Evolutionary conservation across 805 yeast species (phyloP), one percentile per base, ranked within the genome.

Genomic region (Hanseniaspora hatyaiensis): DNA sequence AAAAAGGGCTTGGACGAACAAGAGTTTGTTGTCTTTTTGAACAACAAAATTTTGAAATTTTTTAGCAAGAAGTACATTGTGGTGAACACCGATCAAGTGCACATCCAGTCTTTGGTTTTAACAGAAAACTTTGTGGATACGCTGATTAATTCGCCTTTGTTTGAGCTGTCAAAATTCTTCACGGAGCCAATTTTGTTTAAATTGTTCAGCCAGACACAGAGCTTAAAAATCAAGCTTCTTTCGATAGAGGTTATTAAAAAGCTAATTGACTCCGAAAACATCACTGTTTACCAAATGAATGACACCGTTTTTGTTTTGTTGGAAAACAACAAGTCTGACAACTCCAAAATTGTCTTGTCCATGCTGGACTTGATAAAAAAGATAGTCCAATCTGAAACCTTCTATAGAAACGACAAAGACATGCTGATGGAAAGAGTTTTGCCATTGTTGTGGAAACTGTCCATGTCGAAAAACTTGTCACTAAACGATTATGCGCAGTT

Each of bases 291-390:
- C 46, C 74, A 82, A 2, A 74, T 87, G 29, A 70, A 71, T 30
- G 96, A 89, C 41, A 84, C 81, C 47, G 67, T 92, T 32, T 63
- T 92, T n/a, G 96, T 96, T 0, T 64, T 89, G 19, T 67, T 89
- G 50, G 73, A 74, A 54, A 74, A 76, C 13, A 74, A 85, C 72
- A 85, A 85, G 60, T 80, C 92, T 23, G 68, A 92, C 52, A 88
- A 83, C 56, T 71, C 82, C 13, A 65, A 76, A 37, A 77, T 84
- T 33, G 70, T 83, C 36, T 59, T 67, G 55, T 22, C 47, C 11
- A 31, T 37, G 9, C 8, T 45, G 32, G 67, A 73, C 22, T 67
- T 77, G 3, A 55, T 78, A 24, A 58, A 57, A 12, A 65, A 77
- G 6, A 72, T 74, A 55, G 57, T 56, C 32, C 54, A 56, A 13